Evolutionary conservation across 768 basidiomycete species (phyloP), one percentile per base, ranked within the genome.

Genomic region (Suillus tomentosus): DNA sequence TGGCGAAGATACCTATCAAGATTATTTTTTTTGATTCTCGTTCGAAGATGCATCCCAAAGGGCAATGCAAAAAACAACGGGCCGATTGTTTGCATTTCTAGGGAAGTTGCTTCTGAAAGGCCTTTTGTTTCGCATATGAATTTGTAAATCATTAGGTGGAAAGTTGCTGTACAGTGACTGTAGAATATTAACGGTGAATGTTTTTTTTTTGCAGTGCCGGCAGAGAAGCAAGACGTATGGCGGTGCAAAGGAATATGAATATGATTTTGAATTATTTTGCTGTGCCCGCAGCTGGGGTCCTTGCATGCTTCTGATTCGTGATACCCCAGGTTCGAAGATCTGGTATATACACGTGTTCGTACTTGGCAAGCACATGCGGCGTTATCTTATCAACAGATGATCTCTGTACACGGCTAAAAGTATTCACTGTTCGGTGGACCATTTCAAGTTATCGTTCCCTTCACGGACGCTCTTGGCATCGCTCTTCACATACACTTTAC

Each of bases 331-430:
- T 58, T 42, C 22, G 36, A 55, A 36, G 54, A 55, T 27, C 9
- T 53, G 17, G 14, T 50, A 24, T 47, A 3, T 27, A 27, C 56
- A 57, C 39, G 56, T 31, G 39, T 42, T 39, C 27, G 27, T 27
- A 27, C 27, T 27, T 27, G 27, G 27, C 27, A 24, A n/a, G 40
- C 3, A 27, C 57, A 58, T 31, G 57, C 31, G 53, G 15, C 27
- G 50, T n/a, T 63, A 63, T 65, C 65, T 65, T 64, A 66, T 66
- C 36, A 37, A 6, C 10, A 31, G 31, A 31, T 31, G 31, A 31
- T 31, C 31, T 31, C 31, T 31, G 31, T 31, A 31, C 31, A 31
- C 31, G 36, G 31, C 31, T 54, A 51, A 51, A 53, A 37, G n/a
- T 22, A 57, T 39, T 27, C 4, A 14, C 37, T 57, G 15, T 53